Evolutionary conservation across 257 asterid genomes (phyloP).

Genomic region (Lycium ferocissimum): DNA sequence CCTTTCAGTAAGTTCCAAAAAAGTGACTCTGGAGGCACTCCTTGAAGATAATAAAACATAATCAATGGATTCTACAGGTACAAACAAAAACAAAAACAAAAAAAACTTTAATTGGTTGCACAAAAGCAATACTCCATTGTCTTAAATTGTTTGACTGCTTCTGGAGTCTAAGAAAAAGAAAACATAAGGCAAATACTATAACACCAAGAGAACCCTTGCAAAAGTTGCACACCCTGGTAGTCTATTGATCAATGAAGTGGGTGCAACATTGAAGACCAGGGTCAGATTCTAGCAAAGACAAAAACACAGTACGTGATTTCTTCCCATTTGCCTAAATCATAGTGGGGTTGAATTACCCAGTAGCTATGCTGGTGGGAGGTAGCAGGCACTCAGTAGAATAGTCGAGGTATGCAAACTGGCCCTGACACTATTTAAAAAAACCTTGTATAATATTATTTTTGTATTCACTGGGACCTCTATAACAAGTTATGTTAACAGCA

Average conservation of each 20-base stretch:
- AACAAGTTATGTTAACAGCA: constrained; percentile 20
- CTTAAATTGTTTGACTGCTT: constrained; percentile 3
- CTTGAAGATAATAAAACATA: background rate
- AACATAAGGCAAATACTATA: background rate
- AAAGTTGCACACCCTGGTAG: background rate
- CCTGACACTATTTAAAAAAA: background rate
- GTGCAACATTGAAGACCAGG: background rate
- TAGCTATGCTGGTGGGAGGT: constrained; percentile 3
- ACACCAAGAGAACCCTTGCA: constrained; percentile 3
- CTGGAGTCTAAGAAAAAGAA: constrained; percentile 3
- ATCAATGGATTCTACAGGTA: background rate
- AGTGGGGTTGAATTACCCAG: background rate
- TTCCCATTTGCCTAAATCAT: constrained; percentile 9
- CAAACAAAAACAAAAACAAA: background rate
- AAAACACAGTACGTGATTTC: background rate
- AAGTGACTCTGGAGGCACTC: constrained; percentile 10
- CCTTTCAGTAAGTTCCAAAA: constrained; percentile 15
- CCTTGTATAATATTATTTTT: background rate
- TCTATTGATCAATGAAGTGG: background rate
- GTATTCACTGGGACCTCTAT: background rate
- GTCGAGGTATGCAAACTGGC: background rate
- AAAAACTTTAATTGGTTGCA: background rate
- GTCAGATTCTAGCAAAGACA: background rate
- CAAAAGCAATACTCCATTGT: background rate
- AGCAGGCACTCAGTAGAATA: background rate